Base-by-base conservation (phyloP, 345 rosid species). In the Noccaea caerulescens region DNA sequence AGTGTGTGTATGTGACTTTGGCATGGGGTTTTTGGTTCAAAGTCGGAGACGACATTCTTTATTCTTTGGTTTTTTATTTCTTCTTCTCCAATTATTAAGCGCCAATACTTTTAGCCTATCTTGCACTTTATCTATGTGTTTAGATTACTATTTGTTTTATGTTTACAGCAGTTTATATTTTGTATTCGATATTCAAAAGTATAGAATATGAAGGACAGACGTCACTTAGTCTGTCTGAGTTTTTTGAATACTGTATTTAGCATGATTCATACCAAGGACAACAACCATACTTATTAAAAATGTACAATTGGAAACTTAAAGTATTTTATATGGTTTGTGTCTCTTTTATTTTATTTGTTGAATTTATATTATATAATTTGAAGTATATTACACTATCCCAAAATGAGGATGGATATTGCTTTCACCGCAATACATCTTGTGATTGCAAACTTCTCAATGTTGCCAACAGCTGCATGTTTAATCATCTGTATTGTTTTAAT, bases 1-100 rank as follows among this genome's bases (percentile, higher is more conserved):
- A 50, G 61, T 74, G 73, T 68, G 72, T 68, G 57, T 52, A 44
- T 67, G 27, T 60, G 73, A 74, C 69, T 75, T 68, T 68, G 73
- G 64, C 63, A 68, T 61, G 73, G 64, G 69, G 39, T 27, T 58
- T 54, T 58, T 49, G 53, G 44, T 58, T 57, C 70, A 27, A 63
- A 72, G 68, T 73, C 39, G 20, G 25, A 60, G 54, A 59, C 20
- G 41, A 67, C 68, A 74, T 74, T 74, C 73, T 67, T 74, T 68
- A 52, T 67, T 63, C 11, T 18, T 51, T 7, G 4, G 16, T 64
- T 62, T 27, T 66, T 72, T 43, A 55, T 60, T 45, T 59, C 68
- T 45, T 60, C 36, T 53, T 46, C 3, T 25, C 69, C 69, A 75
- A 53, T 61, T 59, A 74, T 51, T 44, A 67, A 67, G 50, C 32